These are phyloP conservation scores for Paecilomyces formosus DNA, from an alignment of 2,329 filamentous ascomycete species.

Conservation along the genomic window DNA sequence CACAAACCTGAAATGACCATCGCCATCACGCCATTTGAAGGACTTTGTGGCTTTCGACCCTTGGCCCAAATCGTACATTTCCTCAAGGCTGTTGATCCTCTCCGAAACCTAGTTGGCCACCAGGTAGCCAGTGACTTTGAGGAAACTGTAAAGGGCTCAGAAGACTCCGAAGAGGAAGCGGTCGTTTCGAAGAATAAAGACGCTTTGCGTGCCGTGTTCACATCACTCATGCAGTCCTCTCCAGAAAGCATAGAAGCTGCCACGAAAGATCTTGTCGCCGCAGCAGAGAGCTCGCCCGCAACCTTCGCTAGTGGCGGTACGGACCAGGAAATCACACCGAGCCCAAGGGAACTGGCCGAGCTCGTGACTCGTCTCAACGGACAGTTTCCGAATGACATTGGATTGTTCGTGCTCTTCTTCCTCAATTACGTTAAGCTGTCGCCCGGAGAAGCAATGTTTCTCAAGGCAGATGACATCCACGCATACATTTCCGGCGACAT, in stretches of 20 bases:
- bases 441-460: conserved; percentile 89
- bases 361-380: conserved; percentile 69
- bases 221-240: conserved; percentile 70
- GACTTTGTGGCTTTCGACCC: conserved; percentile 90
- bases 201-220: conserved; percentile 68
- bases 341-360: conserved; percentile 59
- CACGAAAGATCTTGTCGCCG: conserved; percentile 60
- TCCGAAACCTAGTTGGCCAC: conserved; percentile 58
- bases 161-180: conserved; percentile 39
- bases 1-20: conserved; percentile 99
- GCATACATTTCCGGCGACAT: conserved; percentile 76
- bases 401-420: conserved; percentile 93
- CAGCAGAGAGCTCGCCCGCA: conserved; percentile 60
- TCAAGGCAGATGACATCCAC: conserved; percentile 95
- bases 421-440: conserved; percentile 87
- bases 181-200: conserved; percentile 62
- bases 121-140: conserved; percentile 48
- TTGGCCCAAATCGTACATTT: conserved; percentile 82
- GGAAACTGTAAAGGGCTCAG: conserved; percentile 48
- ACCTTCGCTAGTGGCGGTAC: conserved; percentile 58
- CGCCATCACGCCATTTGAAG: conserved; percentile 91
- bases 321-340: conserved; percentile 26
- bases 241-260: conserved; percentile 58
- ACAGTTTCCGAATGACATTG: conserved; percentile 84
- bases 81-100: conserved; percentile 56